Evolutionary conservation across 2,329 filamentous ascomycete species (phyloP).

Genomic region (Capronia americana): DNA sequence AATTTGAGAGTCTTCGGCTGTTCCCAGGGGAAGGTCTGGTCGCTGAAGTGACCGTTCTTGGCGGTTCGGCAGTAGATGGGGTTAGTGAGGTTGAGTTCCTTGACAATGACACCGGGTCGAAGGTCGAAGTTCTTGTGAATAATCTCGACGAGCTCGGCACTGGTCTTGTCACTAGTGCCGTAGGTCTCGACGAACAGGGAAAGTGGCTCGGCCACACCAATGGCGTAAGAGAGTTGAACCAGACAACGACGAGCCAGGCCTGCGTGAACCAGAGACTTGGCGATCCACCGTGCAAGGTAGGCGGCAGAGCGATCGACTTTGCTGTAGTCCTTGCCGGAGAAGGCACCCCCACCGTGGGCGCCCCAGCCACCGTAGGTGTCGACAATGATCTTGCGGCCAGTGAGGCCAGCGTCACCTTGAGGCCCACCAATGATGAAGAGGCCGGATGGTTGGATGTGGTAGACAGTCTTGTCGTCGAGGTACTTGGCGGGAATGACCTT

Average conservation of each 20-base stretch:
- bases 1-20: slow-evolving; percentile 93
- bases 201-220: slow-evolving; percentile 96
- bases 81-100: slow-evolving; percentile 91
- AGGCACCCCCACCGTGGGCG: slow-evolving; percentile 99
- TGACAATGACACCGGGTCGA: slow-evolving; percentile 96
- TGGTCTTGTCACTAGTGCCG: slow-evolving; percentile 87
- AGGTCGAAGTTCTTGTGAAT: slow-evolving; percentile 97
- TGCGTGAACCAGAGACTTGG: slow-evolving; percentile 93
- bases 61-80: slow-evolving; percentile 98
- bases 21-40: slow-evolving; percentile 98
- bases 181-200: slow-evolving; percentile 98
- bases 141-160: slow-evolving; percentile 93
- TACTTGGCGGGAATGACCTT: slow-evolving; percentile 90
- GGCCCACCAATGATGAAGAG: slow-evolving; percentile 99
- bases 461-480: slow-evolving; percentile 90
- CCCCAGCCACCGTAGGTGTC: slow-evolving; percentile 99
- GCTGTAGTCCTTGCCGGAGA: slow-evolving; percentile 99
- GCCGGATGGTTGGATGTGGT: slow-evolving; percentile 98
- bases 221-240: slow-evolving; percentile 98
- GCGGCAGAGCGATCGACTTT: slow-evolving; percentile 99
- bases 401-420: slow-evolving; percentile 98
- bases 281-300: slow-evolving; percentile 97
- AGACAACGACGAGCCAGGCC: slow-evolving; percentile 89
- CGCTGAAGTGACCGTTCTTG: slow-evolving; percentile 99
- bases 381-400: slow-evolving; percentile 98